Conservation (phyloP, 768 basidiomycete genomes). For the Tylopilus cervinicoccineus region DNA sequence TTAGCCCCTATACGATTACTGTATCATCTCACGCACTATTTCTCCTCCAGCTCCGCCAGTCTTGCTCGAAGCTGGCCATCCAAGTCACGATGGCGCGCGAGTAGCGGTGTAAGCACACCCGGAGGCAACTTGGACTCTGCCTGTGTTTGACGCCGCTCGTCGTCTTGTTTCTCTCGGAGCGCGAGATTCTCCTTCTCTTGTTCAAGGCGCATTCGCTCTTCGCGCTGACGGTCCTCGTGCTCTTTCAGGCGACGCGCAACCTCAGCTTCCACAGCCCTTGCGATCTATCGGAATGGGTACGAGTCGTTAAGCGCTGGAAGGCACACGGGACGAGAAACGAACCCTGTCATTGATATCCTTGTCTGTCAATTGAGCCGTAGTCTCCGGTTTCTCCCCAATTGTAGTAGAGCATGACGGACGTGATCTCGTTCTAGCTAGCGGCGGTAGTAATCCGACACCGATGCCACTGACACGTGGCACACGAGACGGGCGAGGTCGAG, state of each 20-base stretch:
- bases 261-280: slow-evolving; percentile 69
- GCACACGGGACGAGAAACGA: slow-evolving; percentile 5
- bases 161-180: slow-evolving; percentile 11
- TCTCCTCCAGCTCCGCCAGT: slow-evolving; percentile 66
- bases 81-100: slow-evolving; percentile 63
- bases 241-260: slow-evolving; percentile 61
- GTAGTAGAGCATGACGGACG: slow-evolving; percentile 16
- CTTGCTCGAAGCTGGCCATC: slow-evolving; percentile 64
- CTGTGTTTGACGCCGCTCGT: slow-evolving; percentile 6
- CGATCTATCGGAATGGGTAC: slow-evolving; percentile 44
- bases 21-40: slow-evolving; percentile 49
- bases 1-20: slow-evolving; percentile 12
- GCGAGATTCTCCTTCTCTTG: slow-evolving; percentile 27
- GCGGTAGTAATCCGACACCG: slow-evolving; percentile 24
- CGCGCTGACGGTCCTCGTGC: slow-evolving; percentile 33
- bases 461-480: slow-evolving; percentile 31
- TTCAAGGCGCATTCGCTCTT: slow-evolving; percentile 27
- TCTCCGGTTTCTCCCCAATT: slow-evolving; percentile 16
- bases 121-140: slow-evolving; percentile 21
- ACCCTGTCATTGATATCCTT: slow-evolving; percentile 75
- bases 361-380: slow-evolving; percentile 42
- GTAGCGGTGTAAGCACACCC: slow-evolving; percentile 54
- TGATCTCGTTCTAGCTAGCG: slow-evolving; percentile 15
- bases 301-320: not conserved
- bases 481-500: slow-evolving; percentile 30